These are phyloP conservation scores for Syzygium oleosum DNA, from an alignment of 345 rosid genomes.

Conservation along the genomic window DNA sequence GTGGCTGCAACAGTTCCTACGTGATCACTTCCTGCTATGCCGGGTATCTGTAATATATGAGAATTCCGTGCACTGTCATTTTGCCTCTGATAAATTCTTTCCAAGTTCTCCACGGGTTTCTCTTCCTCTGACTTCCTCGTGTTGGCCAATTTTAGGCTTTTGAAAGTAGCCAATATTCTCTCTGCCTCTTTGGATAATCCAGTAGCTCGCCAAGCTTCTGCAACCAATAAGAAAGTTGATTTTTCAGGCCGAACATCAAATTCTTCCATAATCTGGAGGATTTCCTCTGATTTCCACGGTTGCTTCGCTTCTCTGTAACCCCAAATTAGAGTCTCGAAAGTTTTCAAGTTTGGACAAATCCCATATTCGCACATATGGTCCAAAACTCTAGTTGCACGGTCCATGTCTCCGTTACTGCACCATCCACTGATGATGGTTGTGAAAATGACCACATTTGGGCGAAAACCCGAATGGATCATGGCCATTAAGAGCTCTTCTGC, in stretches of 20 bases:
- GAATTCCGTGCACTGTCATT: neutral
- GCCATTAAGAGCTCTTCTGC: slow-evolving; percentile 55
- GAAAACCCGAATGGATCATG: slow-evolving; percentile 40
- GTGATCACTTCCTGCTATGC: neutral
- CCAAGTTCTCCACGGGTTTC: slow-evolving; percentile 7
- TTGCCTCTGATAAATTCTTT: slow-evolving; percentile 8
- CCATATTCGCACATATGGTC: slow-evolving; percentile 52
- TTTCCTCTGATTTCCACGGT: slow-evolving; percentile 41
- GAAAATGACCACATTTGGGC: slow-evolving; percentile 77
- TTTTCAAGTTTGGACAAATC: slow-evolving; percentile 60
- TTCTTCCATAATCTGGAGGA: slow-evolving; percentile 42
- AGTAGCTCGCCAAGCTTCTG: slow-evolving; percentile 67
- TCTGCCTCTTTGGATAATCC: slow-evolving; percentile 45
- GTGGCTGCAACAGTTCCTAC: slow-evolving; percentile 12
- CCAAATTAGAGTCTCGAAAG: slow-evolving; percentile 86
- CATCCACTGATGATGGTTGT: slow-evolving; percentile 87
- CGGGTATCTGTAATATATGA: slow-evolving; percentile 15
- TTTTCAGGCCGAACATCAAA: slow-evolving; percentile 35
- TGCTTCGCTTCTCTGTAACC: slow-evolving; percentile 82
- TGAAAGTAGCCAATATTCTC: slow-evolving; percentile 19
- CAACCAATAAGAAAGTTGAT: slow-evolving; percentile 56
- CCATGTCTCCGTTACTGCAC: slow-evolving; percentile 79
- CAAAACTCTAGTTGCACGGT: slow-evolving; percentile 46
- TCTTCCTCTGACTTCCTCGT: slow-evolving; percentile 3
- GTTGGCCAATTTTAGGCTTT: slow-evolving; percentile 10